Percentiles rank a stretch among this genome's conserved stretches.
These are phyloP conservation scores for Pseudoneurospora amorphoporcata DNA, from an alignment of 495 filamentous ascomycete genomes.

Conservation along the genomic window DNA sequence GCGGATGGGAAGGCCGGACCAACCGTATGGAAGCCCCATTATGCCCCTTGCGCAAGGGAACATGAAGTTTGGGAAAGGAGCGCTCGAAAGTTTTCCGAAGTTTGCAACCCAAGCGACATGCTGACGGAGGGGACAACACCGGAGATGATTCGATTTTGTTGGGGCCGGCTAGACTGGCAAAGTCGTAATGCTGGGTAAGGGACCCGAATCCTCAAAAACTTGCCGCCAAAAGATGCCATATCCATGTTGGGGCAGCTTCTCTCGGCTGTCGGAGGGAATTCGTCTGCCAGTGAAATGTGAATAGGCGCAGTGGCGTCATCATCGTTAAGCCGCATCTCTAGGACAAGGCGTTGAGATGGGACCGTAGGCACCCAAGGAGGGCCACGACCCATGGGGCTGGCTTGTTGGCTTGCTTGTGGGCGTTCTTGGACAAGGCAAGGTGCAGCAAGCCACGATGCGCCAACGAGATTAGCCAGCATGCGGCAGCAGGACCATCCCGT, in stretches of 20 bases:
- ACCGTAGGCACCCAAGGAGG: not conserved
- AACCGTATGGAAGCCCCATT: not conserved
- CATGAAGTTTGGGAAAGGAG: not conserved
- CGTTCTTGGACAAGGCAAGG: not conserved
- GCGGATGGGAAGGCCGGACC: not conserved
- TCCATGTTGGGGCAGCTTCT: not conserved
- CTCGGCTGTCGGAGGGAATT: not conserved
- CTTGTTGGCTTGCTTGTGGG: not conserved
- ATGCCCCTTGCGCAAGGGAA: not conserved
- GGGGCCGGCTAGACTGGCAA: not conserved
- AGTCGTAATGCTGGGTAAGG: not conserved
- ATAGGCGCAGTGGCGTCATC: not conserved
- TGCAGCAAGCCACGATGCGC: slow-evolving; percentile 2
- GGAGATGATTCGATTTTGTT: not conserved
- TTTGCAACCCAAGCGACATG: not conserved
- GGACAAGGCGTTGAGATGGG: not conserved
- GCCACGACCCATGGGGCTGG: not conserved
- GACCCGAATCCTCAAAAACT: not conserved
- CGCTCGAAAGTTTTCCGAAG: not conserved
- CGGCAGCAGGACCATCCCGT: slow-evolving; percentile 2
- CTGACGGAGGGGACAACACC: not conserved
- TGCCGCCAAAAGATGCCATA: not conserved
- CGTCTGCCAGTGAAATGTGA: not conserved
- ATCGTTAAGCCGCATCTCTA: not conserved
- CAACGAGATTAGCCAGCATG: slow-evolving; percentile 3